Evolutionary conservation across 352 stramenopile genomes (phyloP), one percentile per base, ranked within the genome.

Genomic region (Pilasporangium apinafurcum): DNA sequence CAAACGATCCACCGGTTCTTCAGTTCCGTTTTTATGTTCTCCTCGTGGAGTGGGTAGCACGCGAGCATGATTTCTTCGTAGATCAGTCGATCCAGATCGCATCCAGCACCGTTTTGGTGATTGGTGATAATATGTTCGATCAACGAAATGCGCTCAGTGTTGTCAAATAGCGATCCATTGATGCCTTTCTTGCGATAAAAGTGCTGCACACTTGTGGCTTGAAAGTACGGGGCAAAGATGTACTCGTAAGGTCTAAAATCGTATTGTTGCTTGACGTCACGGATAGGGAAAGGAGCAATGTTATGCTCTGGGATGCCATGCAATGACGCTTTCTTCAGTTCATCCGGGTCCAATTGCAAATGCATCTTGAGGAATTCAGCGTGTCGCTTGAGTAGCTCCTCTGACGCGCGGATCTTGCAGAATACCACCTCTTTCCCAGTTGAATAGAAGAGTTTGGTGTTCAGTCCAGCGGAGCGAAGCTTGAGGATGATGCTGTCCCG

Each of bases 91-190:
- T 90, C 76, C 12, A 93, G 67, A 39, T 90, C 75, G 41, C 73
- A 77, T 3, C 60, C 72, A 9, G 78, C 78, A 7, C 78, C 78
- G 35, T 73, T 65, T 36, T 63, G 56, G 30, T 80, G 72, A 38
- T 84, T 80, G 20, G 76, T 87, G 60, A 93, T 91, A 44, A 93
- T 84, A 37, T 84, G 72, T 62, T 93, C 76, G 35, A 93, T 89
- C 37, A 93, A 61, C 41, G 64, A 44, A 38, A 91, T 84, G 28
- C 81, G 78, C 48, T 91, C 73, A 5, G 78, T 89, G 60, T 65
- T 81, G 8, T 62, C 68, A 41, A 92, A 92, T 21, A 92, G 55
- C 47, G 78, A 86, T 37, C 62, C 62, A 36, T 72, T 67, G 2
- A 58, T 61, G 16, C 70, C 72, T 37, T 82, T 87, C 44, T 63